These are phyloP conservation scores for Agapanthus africanus DNA, from an alignment of 106 monocot genomes.

Conservation along the genomic window DNA sequence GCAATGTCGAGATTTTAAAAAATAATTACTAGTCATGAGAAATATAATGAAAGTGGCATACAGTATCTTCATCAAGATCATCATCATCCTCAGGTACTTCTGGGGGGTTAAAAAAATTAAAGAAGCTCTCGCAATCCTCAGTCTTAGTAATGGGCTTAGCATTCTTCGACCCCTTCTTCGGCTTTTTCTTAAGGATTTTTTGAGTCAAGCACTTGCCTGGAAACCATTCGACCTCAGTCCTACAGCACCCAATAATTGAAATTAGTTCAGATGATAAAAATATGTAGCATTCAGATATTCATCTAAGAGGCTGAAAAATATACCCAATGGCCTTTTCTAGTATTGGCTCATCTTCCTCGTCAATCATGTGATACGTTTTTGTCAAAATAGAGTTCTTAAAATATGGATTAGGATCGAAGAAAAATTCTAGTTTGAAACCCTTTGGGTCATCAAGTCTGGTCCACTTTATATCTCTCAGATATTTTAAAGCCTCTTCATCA, in stretches of 20 bases:
- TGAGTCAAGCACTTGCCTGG: constrained; percentile 17
- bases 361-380: constrained; percentile 43
- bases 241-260: too few relatives aligned
- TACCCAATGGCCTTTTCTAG: constrained; percentile 38
- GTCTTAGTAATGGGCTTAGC: constrained; percentile 15
- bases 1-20: too few relatives aligned
- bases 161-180: constrained; percentile 15
- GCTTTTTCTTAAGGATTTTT: constrained; percentile 9
- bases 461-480: constrained; percentile 36
- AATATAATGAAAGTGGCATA: constrained; percentile 4
- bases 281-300: too few relatives aligned
- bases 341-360: constrained; percentile 34
- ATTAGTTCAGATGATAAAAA: too few relatives aligned
- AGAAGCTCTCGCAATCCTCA: constrained; percentile 18
- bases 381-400: constrained; percentile 32
- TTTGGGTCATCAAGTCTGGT: constrained; percentile 29
- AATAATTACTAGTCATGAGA: too few relatives aligned
- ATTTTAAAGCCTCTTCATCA: constrained; percentile 39
- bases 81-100: constrained; percentile 10
- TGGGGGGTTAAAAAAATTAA: constrained; percentile 16
- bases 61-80: constrained; percentile 5
- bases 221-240: constrained; percentile 16
- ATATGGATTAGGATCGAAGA: constrained; percentile 35
- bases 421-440: constrained; percentile 41
- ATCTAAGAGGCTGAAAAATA: too few relatives aligned